Conservation (phyloP, 352 stramenopile species). For the Plasmopara muralis region DNA sequence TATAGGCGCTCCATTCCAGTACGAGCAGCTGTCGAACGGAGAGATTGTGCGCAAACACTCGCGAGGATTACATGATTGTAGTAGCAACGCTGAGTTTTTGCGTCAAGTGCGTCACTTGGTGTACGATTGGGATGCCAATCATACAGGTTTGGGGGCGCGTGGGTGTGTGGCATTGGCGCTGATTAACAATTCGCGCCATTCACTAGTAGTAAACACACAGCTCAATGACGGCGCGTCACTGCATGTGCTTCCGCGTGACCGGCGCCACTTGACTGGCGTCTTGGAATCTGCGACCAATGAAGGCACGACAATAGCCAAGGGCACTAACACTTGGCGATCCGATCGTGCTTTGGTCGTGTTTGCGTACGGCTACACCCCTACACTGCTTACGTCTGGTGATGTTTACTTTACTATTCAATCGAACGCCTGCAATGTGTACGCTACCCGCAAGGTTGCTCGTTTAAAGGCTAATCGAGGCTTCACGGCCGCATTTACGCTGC, state of each 20-base stretch:
- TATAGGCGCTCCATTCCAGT: slow-evolving; percentile 33
- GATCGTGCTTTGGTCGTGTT: slow-evolving; percentile 74
- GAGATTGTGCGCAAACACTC: slow-evolving; percentile 76
- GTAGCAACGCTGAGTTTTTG: slow-evolving; percentile 47
- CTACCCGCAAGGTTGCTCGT: slow-evolving; percentile 71
- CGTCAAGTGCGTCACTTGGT: slow-evolving; percentile 67
- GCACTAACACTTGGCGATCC: slow-evolving; percentile 36
- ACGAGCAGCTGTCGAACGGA: slow-evolving; percentile 67
- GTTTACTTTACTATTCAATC: slow-evolving; percentile 80
- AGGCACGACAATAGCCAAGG: slow-evolving; percentile 10
- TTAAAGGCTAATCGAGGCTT: slow-evolving; percentile 73
- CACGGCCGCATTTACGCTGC: slow-evolving; percentile 75
- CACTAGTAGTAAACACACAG: slow-evolving; percentile 56
- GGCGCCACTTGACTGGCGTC: slow-evolving; percentile 46
- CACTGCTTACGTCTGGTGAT: slow-evolving; percentile 71
- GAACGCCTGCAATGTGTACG: slow-evolving; percentile 76
- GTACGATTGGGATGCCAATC: slow-evolving; percentile 83
- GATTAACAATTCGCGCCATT: slow-evolving; percentile 75
- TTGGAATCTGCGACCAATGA: slow-evolving; percentile 17
- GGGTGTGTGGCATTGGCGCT: slow-evolving; percentile 68
- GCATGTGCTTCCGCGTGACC: slow-evolving; percentile 51
- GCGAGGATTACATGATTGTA: slow-evolving; percentile 34
- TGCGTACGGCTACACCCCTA: slow-evolving; percentile 81
- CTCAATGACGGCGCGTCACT: slow-evolving; percentile 75
- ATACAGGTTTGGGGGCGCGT: slow-evolving; percentile 69